Evolutionary conservation across 2,329 filamentous ascomycete genomes (phyloP), one percentile per base, ranked within the genome.

Genomic region (Fusarium nanum): DNA sequence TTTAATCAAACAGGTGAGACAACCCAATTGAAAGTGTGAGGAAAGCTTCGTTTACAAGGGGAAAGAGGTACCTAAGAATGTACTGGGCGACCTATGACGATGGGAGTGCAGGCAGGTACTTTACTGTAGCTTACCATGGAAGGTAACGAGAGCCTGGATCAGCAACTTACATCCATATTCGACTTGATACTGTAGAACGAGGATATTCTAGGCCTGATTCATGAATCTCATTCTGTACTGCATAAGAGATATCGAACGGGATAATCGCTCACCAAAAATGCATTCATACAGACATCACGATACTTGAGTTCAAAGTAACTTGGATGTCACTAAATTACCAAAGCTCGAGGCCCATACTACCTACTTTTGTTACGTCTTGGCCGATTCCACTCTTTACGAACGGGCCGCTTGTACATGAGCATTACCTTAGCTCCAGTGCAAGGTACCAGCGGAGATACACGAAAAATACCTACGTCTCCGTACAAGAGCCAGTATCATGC

Each of bases 191-290:
- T 22, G 18, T 27, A 34, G 22, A 28, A 46, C 52, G 68, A 68
- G 67, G 40, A 69, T 71, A 68, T 69, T 69, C 48, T 45, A 62
- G 56, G 34, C 57, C 57, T 37, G 47, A 30, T 18, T 64, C 54
- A 40, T 37, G 32, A 37, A 25, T n/a, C 8, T 50, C 37, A 22
- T n/a, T 32, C 8, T 59, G 22, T 28, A 18, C 7, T 13, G 20
- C 28, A 22, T 28, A 28, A 53, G 34, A 30, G 44, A 60, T 40
- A 32, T 30, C 49, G 46, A 53, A 28, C 40, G 27, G 44, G 62
- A 67, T 70, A 71, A 70, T 70, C 67, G 63, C 67, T 70, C 67
- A 70, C 55, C 55, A 41, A 54, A 52, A 42, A 53, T 28, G 7
- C 16, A 23, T 28, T 27, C 22, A 25, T 25, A 25, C 46, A 44